Conservation (phyloP, 768 basidiomycete genomes). For the Butyriboletus loyo region DNA sequence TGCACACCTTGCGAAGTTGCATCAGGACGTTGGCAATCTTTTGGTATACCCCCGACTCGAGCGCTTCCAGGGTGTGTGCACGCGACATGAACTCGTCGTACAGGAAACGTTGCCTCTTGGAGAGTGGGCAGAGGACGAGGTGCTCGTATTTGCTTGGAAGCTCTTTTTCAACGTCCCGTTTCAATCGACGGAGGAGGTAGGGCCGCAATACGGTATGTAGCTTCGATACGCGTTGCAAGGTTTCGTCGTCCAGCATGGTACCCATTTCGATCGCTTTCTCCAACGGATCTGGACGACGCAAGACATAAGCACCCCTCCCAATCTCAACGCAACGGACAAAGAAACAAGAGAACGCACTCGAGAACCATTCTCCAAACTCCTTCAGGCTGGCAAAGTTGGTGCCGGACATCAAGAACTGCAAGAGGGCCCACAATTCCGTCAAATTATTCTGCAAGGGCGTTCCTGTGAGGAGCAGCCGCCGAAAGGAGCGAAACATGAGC, state of each 20-base stretch:
- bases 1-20: constrained; percentile 97
- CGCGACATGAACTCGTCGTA: constrained; percentile 97
- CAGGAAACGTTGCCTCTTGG: constrained; percentile 89
- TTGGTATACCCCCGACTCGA: constrained; percentile 83
- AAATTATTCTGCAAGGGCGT: constrained; percentile 97
- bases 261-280: constrained; percentile 93
- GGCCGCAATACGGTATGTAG: constrained; percentile 95
- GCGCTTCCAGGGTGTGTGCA: constrained; percentile 75
- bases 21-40: constrained; percentile 94
- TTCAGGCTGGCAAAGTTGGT: constrained; percentile 87
- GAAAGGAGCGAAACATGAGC: constrained; percentile 82
- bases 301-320: not conserved
- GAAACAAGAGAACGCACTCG: constrained; percentile 55
- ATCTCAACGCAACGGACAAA: not conserved
- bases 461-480: constrained; percentile 88
- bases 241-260: constrained; percentile 73
- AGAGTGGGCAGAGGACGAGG: constrained; percentile 81
- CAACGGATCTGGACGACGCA: constrained; percentile 67
- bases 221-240: constrained; percentile 77
- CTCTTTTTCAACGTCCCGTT: constrained; percentile 96
- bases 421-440: constrained; percentile 90
- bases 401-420: constrained; percentile 93
- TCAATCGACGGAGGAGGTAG: constrained; percentile 92
- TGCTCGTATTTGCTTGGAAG: constrained; percentile 94
- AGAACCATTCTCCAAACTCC: constrained; percentile 96